Evolutionary conservation across 2,329 filamentous ascomycete genomes (phyloP), one percentile per base, ranked within the genome.

Genomic region (Trichoderma sp.): DNA sequence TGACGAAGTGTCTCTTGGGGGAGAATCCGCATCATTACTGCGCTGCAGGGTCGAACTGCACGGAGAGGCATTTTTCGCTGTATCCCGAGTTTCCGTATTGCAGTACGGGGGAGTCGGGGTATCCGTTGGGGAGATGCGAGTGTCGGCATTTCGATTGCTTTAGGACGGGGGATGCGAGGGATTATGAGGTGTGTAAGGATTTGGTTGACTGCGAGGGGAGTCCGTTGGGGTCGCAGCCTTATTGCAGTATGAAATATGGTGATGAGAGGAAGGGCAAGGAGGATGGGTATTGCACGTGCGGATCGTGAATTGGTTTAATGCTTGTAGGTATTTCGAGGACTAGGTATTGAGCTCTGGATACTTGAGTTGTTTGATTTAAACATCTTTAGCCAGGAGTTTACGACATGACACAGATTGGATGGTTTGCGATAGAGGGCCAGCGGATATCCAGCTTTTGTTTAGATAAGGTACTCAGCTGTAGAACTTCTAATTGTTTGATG

Each of bases 281-380:
- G 1, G 69, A 70, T 52, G 70, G 68, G 13, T 71, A 70, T 37
- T 71, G 64, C n/a, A 68, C 56, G 4, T 71, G 70, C 6, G 61
- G 53, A 50, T 60, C 19, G n/a, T 54, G 64, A 67, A 50, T 34
- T 22, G 17, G 15, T 25, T 6, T 32, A 5, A 2, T 27, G 13
- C 2, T 0, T 29, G 10, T 5, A 27, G 27, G 13, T n/a, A n/a
- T 52, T 48, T 15, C 45, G 9, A 12, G 10, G 39, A 15, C 17
- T 17, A 10, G 10, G n/a, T 19, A 9, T 45, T 22, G 39, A 29
- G 15, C 8, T 52, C 3, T 52, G 4, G 25, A 17, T n/a, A 9
- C 3, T 5, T 52, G 25, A n/a, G 8, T 37, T n/a, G 37, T n/a
- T 39, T 7, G 8, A 39, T 39, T 39, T 15, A 39, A 15, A 15